A percentile compares a stretch with the other conserved stretches of the same genome.
These are phyloP conservation scores for Lactarius akahatsu DNA, from an alignment of 768 basidiomycete genomes.

Conservation along the genomic window DNA sequence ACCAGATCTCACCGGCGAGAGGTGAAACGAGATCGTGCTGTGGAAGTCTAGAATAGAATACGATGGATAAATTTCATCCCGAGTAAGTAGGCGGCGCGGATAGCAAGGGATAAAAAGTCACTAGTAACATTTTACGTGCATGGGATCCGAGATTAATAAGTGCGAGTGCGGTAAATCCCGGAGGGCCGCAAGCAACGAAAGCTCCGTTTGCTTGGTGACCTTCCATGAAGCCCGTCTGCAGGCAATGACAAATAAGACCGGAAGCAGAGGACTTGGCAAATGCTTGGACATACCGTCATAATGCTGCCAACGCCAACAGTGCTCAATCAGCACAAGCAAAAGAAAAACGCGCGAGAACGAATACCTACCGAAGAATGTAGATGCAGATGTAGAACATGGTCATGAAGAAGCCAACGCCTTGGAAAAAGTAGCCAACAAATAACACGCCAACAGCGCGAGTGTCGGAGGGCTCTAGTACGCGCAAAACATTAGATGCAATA, in stretches of 20 bases:
- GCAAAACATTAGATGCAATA: slow-evolving; percentile 45
- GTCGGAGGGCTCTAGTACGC: slow-evolving; percentile 39
- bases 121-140: slow-evolving; percentile 40
- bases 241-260: background rate
- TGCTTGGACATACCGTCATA: slow-evolving; percentile 37
- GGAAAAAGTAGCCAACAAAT: slow-evolving; percentile 48
- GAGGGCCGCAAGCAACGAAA: slow-evolving; percentile 49
- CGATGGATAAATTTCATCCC: background rate
- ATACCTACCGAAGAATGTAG: slow-evolving; percentile 45
- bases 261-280: background rate
- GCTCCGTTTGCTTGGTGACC: slow-evolving; percentile 51
- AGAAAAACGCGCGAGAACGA: slow-evolving; percentile 1
- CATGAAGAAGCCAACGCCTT: slow-evolving; percentile 50
- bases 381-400: slow-evolving; percentile 52
- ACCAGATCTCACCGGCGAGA: slow-evolving; percentile 47
- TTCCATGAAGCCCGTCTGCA: slow-evolving; percentile 46
- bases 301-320: slow-evolving; percentile 33
- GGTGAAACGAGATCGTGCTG: slow-evolving; percentile 39
- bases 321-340: background rate
- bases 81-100: background rate
- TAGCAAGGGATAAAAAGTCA: background rate
- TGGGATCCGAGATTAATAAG: slow-evolving; percentile 45
- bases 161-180: slow-evolving; percentile 50
- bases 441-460: slow-evolving; percentile 43
- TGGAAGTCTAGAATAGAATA: slow-evolving; percentile 34